Base-by-base conservation (phyloP, 805 yeast species). In the Candida suzukii region DNA sequence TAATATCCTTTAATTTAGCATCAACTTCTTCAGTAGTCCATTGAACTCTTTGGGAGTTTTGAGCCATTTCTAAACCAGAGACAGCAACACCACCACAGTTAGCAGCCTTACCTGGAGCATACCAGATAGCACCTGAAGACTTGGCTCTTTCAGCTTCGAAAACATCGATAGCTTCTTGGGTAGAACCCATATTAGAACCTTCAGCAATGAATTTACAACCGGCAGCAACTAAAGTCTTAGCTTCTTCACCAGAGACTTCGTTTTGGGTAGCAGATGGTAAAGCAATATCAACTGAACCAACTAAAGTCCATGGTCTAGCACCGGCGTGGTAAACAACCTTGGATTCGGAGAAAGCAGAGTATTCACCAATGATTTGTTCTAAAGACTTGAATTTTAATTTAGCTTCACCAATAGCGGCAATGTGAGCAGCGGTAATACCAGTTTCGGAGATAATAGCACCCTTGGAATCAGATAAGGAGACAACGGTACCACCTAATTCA, bases 31-130 rank as follows among this genome's bases (percentile, higher is more conserved):
- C 96, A 46, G 80, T 57, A 49, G 95, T 77, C 97, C 98, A 93
- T 53, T 71, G 68, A 52, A 80, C 78, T 76, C 97, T 85, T 66
- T 84, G 95, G 45, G 97, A 87, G 86, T 91, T 93, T 76, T 91
- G 99, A 51, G 98, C 97, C 99, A 91, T 93, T 77, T 91, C 99
- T 53, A 91, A 78, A 63, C 97, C 98, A 45, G 96, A 88, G 44
- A 90, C 97, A 45, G 96, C 95, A 57, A 91, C 99, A 81, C 99
- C 99, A 73, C 98, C 99, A 73, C 95, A 84, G 81, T 91, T 91
- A 60, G 97, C 91, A 56, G 97, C 97, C 80, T 91, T 91, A 71
- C 97, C 98, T 64, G 97, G 97, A 59, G 95, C 98, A 72, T 90
- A 91, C 99, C 99, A 91, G 69, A 88, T 86, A 47, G 78, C 71